A percentile compares a stretch with the other conserved stretches of the same genome.
phyloP scores from a whole-genome alignment of 2,329 filamentous ascomycete species.

The Monilinia aucupariae region DNA sequence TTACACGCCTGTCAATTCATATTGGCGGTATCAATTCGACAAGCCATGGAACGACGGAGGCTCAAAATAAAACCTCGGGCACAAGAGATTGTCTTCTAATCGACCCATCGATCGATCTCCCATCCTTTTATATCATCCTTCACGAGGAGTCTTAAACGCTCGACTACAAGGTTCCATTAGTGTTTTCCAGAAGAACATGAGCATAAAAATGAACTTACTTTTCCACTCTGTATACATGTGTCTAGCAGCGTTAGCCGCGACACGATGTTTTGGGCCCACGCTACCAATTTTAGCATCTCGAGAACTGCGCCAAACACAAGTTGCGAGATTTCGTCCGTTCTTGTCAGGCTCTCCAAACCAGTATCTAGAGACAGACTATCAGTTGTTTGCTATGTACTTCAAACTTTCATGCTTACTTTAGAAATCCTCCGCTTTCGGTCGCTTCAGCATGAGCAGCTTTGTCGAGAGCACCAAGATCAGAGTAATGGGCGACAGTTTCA shows the following conservation, averaged over 20 bases:
- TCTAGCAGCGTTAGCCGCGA: constrained; percentile 61
- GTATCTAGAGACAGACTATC: constrained; percentile 48
- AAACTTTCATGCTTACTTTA: constrained; percentile 52
- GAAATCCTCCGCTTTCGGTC: constrained; percentile 68
- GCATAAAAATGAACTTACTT: constrained; percentile 33
- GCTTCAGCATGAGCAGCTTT: constrained; percentile 76
- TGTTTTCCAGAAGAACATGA: background rate
- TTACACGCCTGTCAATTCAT: background rate
- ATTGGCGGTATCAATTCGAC: background rate
- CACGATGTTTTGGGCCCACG: constrained; percentile 52
- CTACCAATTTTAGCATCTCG: constrained; percentile 56
- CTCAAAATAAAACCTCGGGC: background rate
- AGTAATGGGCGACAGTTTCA: constrained; percentile 52
- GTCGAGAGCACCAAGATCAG: constrained; percentile 67
- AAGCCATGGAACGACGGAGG: too few species aligned
- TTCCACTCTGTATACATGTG: constrained; percentile 61
- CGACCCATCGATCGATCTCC: constrained; percentile 56
- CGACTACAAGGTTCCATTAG: constrained; percentile 38
- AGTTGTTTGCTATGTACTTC: constrained; percentile 5
- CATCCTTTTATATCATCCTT: constrained; percentile 59
- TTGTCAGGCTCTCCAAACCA: constrained; percentile 77
- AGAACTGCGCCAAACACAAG: constrained; percentile 61
- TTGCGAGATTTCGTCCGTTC: constrained; percentile 73
- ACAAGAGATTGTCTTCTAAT: constrained; percentile 23
- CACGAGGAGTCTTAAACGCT: constrained; percentile 64